Conservation (phyloP, 306 rosid genomes). For the Trifolium dubium region DNA sequence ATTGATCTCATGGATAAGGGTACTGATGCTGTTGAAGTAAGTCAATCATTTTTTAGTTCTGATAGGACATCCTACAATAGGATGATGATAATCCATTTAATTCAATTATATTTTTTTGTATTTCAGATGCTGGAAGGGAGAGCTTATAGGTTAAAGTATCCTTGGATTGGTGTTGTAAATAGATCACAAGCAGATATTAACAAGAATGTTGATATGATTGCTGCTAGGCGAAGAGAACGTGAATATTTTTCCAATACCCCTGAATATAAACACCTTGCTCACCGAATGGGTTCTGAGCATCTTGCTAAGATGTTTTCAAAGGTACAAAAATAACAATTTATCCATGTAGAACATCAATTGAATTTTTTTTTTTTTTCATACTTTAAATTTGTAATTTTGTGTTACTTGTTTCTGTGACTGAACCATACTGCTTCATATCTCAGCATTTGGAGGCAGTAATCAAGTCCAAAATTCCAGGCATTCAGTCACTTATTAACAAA, state of each 20-base stretch:
- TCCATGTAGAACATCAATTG: not conserved
- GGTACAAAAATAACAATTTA: slow-evolving; percentile 51
- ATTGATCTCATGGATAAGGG: slow-evolving; percentile 99
- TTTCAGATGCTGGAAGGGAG: slow-evolving; percentile 82
- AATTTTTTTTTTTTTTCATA: not conserved
- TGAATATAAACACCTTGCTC: slow-evolving; percentile 88
- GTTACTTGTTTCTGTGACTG: slow-evolving; percentile 10
- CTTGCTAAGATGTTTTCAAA: slow-evolving; percentile 91
- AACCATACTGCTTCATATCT: slow-evolving; percentile 36
- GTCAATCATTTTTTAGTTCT: slow-evolving; percentile 40
- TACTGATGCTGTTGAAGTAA: slow-evolving; percentile 95
- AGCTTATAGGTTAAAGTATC: slow-evolving; percentile 78
- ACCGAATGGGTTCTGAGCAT: slow-evolving; percentile 96
- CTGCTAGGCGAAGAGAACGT: slow-evolving; percentile 92
- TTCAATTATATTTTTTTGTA: slow-evolving; percentile 28
- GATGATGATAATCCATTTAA: slow-evolving; percentile 18
- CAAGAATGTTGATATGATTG: slow-evolving; percentile 97
- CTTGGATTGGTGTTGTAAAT: slow-evolving; percentile 95
- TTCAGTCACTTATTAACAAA: slow-evolving; percentile 89
- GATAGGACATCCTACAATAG: not conserved
- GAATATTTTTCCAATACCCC: slow-evolving; percentile 80
- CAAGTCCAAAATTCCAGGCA: slow-evolving; percentile 92
- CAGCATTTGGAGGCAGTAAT: slow-evolving; percentile 98
- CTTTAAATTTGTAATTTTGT: slow-evolving; percentile 1
- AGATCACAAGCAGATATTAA: slow-evolving; percentile 92